Conservation (phyloP, 306 rosid species). For the Inga laurina region DNA sequence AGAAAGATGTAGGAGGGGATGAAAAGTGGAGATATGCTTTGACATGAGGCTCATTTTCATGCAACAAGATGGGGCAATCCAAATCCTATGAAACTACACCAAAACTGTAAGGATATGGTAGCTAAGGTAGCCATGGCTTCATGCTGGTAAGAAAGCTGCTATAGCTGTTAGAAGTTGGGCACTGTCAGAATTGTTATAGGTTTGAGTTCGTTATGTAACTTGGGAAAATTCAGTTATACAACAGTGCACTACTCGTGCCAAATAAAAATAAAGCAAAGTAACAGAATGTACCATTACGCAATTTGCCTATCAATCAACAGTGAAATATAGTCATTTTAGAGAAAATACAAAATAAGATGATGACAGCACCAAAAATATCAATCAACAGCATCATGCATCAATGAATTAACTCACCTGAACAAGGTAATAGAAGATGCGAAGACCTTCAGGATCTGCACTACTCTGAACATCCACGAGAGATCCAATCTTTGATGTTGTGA, state of each 20-base stretch:
- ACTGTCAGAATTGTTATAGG: not conserved
- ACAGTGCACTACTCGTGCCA: not conserved
- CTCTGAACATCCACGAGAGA: constrained; percentile 97
- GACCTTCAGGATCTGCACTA: constrained; percentile 99
- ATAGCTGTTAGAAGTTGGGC: not conserved
- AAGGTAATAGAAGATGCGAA: constrained; percentile 95
- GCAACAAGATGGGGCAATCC: not conserved
- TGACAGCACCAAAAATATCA: not conserved
- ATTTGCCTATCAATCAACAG: not conserved
- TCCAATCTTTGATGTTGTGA: constrained; percentile 95
- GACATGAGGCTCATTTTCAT: not conserved
- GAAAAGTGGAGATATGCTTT: not conserved
- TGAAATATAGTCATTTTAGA: not conserved
- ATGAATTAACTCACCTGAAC: constrained; percentile 71
- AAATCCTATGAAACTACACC: not conserved
- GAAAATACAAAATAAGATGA: not conserved
- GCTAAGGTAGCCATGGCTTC: not conserved
- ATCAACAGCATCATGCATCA: not conserved
- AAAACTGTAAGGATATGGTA: not conserved
- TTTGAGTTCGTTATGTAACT: not conserved
- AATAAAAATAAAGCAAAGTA: not conserved
- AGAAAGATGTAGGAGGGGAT: not conserved
- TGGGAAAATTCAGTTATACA: not conserved
- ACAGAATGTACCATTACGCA: not conserved
- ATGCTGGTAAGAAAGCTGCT: not conserved